Evolutionary conservation across 805 yeast species (phyloP).

Genomic region (Naumovozyma castellii): DNA sequence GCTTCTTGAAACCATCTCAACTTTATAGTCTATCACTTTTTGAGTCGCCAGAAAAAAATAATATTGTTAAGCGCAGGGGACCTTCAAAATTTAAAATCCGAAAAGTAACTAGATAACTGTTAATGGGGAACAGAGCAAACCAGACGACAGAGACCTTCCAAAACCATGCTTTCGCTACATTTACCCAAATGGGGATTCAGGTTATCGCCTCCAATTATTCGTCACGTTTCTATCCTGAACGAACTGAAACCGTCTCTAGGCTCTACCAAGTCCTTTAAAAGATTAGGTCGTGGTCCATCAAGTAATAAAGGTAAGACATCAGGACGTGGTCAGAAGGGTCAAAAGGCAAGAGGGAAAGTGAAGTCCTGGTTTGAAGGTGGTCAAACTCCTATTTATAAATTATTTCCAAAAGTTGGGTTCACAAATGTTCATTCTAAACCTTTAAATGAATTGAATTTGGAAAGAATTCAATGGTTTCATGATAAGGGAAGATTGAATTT

Average conservation of each 20-base stretch:
- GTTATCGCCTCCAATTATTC: too few relatives aligned
- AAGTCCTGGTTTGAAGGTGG: constrained; percentile 98
- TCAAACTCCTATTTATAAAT: constrained; percentile 81
- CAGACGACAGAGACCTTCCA: too few relatives aligned
- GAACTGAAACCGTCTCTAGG: constrained; percentile 50
- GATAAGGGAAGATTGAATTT: constrained; percentile 54
- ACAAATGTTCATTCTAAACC: constrained; percentile 50
- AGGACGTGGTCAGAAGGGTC: constrained; percentile 98
- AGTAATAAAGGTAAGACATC: constrained; percentile 90
- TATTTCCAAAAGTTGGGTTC: constrained; percentile 85
- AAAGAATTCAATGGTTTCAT: constrained; percentile 61
- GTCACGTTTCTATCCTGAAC: constrained; percentile 33
- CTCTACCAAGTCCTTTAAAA: constrained; percentile 50
- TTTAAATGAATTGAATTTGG: constrained; percentile 53
- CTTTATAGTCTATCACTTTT: too few relatives aligned
- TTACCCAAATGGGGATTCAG: too few relatives aligned
- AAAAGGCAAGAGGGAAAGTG: constrained; percentile 86
- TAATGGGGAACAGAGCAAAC: too few relatives aligned
- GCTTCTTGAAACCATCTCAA: too few relatives aligned
- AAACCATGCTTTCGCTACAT: too few relatives aligned
- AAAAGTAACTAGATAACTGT: too few relatives aligned
- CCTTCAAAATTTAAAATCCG: too few relatives aligned
- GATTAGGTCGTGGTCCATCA: constrained; percentile 95
- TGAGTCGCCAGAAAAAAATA: too few relatives aligned
- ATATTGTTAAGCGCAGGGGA: too few relatives aligned